Base-by-base conservation (phyloP, 2,329 filamentous ascomycete species). In the Cytospora schulzeri region DNA sequence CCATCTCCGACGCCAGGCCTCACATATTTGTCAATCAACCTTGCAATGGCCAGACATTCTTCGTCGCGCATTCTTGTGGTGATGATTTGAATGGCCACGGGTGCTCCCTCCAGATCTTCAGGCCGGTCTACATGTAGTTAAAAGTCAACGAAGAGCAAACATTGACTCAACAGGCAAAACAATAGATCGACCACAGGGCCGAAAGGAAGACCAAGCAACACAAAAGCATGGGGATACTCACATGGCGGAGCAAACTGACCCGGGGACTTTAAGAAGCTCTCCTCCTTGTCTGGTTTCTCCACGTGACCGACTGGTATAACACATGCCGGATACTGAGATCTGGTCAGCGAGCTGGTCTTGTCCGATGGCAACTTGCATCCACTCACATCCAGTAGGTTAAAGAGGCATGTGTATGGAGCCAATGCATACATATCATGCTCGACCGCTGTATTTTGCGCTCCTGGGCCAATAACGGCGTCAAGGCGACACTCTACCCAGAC, bases 61-160 rank as follows among this genome's bases (percentile, higher is more conserved):
- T 69, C 68, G 26, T 69, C 65, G 6, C 68, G 65, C 68, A 69
- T 67, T 19, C 50, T 45, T 7, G 58, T 67, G 2, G 68, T 68
- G 24, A 65, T 63, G 1, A 69, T 26, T 45, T 69, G 68, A 5
- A 68, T 56, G 14, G 68, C 54, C 8, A 61, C 65, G 3, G 68
- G 68, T 3, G 65, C 67, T 14, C 63, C 67, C 17, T 67, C 58
- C 11, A 68, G 45, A 8, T 48, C 62, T 8, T 53, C 58, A 14
- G 65, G 60, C 3, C 61, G 50, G 24, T 68, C 66, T 67, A 28
- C 12, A 31, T 14, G 1, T n/a, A 24, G 4, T 12, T 15, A 4
- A 17, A 17, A 11, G 55, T 63, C 15, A 53, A 24, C 22, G 15
- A 58, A 22, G 17, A 22, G 24, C 11, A n/a, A 5, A 14, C 24